Evolutionary conservation across 2,329 filamentous ascomycete species (phyloP).

Genomic region (Thelonectria blattea): DNA sequence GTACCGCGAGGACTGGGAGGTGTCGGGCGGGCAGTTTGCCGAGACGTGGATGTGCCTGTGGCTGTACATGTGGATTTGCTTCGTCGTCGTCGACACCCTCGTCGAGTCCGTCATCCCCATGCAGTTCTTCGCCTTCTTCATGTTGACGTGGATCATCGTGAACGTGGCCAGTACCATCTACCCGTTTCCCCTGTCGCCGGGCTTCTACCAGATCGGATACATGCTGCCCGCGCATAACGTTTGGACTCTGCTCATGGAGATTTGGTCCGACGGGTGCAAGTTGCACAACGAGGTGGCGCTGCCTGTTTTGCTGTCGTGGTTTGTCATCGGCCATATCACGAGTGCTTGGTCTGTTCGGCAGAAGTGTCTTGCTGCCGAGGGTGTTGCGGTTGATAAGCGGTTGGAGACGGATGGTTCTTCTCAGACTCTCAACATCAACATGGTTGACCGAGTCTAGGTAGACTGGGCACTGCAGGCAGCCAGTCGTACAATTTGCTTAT

Average conservation of each 20-base stretch:
- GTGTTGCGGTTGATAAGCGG: neutral
- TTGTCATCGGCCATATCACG: constrained; percentile 38
- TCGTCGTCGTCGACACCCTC: constrained; percentile 47
- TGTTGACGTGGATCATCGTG: constrained; percentile 50
- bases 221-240: constrained; percentile 43
- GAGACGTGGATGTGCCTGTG: constrained; percentile 42
- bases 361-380: constrained; percentile 26
- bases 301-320: constrained; percentile 51
- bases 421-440: neutral
- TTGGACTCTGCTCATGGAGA: constrained; percentile 47
- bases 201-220: constrained; percentile 49
- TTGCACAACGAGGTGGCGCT: constrained; percentile 44
- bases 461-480: neutral
- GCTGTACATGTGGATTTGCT: constrained; percentile 51
- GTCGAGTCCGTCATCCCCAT: constrained; percentile 40
- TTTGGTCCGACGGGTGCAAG: constrained; percentile 52
- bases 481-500: neutral
- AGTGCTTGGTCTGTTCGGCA: constrained; percentile 36
- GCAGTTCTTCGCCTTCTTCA: constrained; percentile 47
- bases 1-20: constrained; percentile 49
- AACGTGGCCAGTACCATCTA: constrained; percentile 47
- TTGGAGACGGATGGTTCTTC: constrained; percentile 1
- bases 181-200: constrained; percentile 46
- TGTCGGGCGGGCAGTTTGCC: constrained; percentile 40
- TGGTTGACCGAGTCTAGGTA: neutral